Evolutionary conservation across 2,329 filamentous ascomycete species (phyloP).

Genomic region (Tolypocladium inflatum): DNA sequence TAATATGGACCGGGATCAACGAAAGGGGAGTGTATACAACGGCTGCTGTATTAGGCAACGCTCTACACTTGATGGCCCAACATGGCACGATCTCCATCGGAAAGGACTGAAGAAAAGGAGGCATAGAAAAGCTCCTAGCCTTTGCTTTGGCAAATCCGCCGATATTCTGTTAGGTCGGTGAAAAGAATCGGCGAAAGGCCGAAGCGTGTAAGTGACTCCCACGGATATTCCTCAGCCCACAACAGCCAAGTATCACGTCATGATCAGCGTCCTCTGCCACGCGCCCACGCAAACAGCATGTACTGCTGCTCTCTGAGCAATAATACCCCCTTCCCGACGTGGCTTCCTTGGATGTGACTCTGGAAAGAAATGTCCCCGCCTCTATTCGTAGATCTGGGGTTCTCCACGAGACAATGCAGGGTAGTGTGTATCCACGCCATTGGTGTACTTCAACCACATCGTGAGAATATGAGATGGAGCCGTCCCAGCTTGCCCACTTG

Average conservation of each 20-base stretch:
- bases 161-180: not conserved
- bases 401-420: not conserved
- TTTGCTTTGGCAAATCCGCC: too few relatives aligned
- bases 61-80: not conserved
- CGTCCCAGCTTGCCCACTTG: not conserved
- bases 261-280: not conserved
- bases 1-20: not conserved
- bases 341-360: not conserved
- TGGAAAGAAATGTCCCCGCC: not conserved
- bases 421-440: not conserved
- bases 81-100: not conserved
- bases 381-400: not conserved
- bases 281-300: too few relatives aligned
- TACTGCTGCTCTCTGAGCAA: not conserved
- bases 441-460: not conserved
- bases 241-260: not conserved
- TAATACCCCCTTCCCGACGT: not conserved
- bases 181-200: not conserved
- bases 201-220: not conserved
- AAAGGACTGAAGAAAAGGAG: not conserved
- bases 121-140: too few relatives aligned
- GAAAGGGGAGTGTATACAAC: not conserved
- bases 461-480: not conserved
- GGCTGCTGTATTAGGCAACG: not conserved
- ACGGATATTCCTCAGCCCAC: not conserved